A percentile compares a stretch with the other conserved stretches of the same genome.
Evolutionary conservation across 495 filamentous ascomycete genomes (phyloP).

Genomic region (Daldinia vernicosa): DNA sequence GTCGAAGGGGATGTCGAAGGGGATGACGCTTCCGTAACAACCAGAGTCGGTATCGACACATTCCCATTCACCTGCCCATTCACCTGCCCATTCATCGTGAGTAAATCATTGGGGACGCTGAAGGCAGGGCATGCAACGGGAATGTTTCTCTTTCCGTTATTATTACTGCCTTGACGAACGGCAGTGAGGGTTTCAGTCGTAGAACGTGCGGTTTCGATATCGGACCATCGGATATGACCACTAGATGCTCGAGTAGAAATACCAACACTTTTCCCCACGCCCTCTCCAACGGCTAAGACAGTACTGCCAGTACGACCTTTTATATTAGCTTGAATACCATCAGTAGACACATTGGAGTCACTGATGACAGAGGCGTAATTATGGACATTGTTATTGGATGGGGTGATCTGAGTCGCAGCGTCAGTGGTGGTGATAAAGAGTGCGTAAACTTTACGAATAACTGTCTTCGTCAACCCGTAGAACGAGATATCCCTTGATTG

Average conservation of each 20-base stretch:
- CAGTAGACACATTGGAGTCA: background rate
- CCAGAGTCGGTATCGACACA: background rate
- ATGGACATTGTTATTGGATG: background rate
- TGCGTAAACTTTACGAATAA: background rate
- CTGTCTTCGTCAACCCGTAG: background rate
- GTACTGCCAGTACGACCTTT: background rate
- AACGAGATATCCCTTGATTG: background rate
- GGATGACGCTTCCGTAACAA: background rate
- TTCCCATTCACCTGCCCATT: background rate
- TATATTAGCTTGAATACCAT: background rate
- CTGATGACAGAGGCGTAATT: background rate
- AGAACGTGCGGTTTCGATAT: background rate
- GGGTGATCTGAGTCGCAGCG: background rate
- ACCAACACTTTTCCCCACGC: background rate
- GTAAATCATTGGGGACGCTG: background rate
- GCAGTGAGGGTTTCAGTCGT: background rate
- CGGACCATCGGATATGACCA: background rate
- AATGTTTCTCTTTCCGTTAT: background rate
- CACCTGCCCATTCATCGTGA: background rate
- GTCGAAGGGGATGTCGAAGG: background rate
- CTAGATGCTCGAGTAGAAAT: background rate
- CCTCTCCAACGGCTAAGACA: background rate
- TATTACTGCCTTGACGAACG: background rate
- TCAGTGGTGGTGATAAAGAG: background rate
- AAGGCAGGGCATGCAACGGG: background rate